Evolutionary conservation across 805 yeast genomes (phyloP), one percentile per base, ranked within the genome.

Genomic region (Metschnikowia vanudenii): DNA sequence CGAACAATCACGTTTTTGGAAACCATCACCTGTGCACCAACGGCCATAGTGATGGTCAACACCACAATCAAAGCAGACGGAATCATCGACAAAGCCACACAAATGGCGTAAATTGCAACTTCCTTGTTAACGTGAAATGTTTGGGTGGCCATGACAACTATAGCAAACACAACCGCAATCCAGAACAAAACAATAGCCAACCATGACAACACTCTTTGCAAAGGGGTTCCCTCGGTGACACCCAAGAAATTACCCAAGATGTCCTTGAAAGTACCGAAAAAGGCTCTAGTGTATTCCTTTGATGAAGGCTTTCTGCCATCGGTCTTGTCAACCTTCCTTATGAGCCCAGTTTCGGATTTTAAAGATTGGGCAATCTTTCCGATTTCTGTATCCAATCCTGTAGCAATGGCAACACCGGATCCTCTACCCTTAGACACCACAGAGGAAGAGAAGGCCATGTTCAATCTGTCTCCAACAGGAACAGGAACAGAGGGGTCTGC

Each of bases 21-120:
- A n/a, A 81, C 82, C 82, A 88, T 81, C 33, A 78, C 81, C 57
- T 81, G 80, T 53, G 96, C 82, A 51, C 95, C 85, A 56, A 83
- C 83, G 1, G 92, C 89, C 91, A 86, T 85, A 1, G 92, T 85
- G 52, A 86, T 85, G n/a, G 94, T 85, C 50, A 85, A 74, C 19
- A 85, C 94, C 18, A 85, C 94, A 51, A 85, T 84, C 56, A 85
- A 73, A 0, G 91, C 82, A 2, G 90, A 85, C 2, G 94, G 94
- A 53, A 85, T 85, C 89, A 86, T 86, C 4, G 91, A 81, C 39
- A 85, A 69, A 0, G 86, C 87, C 39, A 86, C 91, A 68, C 95
- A 88, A 58, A 89, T 84, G 20, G 96, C 96, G 61, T 88, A 88
- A 40, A 88, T 82, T 12, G 95, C 96, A 31, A 88, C 94, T 55